Evolutionary conservation across 2,329 filamentous ascomycete species (phyloP), one percentile per base, ranked within the genome.

Genomic region (Penicillium sclerotiorum): DNA sequence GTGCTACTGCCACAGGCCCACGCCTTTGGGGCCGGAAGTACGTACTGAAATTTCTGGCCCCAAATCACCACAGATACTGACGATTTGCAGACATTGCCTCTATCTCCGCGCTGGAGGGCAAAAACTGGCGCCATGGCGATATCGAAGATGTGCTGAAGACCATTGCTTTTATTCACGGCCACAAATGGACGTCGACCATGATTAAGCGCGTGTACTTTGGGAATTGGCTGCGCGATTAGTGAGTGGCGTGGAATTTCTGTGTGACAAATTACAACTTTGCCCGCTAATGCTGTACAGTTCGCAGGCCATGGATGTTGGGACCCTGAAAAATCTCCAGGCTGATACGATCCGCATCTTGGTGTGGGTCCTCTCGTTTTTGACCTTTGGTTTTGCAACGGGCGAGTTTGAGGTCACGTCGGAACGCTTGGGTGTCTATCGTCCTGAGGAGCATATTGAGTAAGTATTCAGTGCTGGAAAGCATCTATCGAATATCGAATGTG

Each of bases 321-420:
- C 86, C 52, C 71, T 94, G 54, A 92, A 91, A 72, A 86, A 85
- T 52, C 85, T 90, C 52, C 89, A 88, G 56, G 86, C 87, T 27
- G 85, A 87, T 30, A 91, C 89, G 3, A 89, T 94, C 60, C 81
- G 89, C 36, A 83, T 93, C 52, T 73, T 94, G 30, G 86, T 92
- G 53, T 91, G 88, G 88, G 83, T 93, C 36, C 79, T 94, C 21
- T 89, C 87, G 1, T 93, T 93, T 70, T 79, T 93, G 71, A 84
- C 85, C 30, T 90, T 91, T 69, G 89, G 89, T 28, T 93, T 91
- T 72, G 89, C 88, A n/a, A 93, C 89, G 1, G 87, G 82, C 39
- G 89, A 93, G 64, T 94, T 91, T 60, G 89, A 93, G 64, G 89
- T 93, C 38, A 93, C 89, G 1, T 82, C 87, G 33, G 89, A 93